Evolutionary conservation across 495 filamentous ascomycete species (phyloP), one percentile per base, ranked within the genome.

Genomic region (Tetracladium marchalianum): DNA sequence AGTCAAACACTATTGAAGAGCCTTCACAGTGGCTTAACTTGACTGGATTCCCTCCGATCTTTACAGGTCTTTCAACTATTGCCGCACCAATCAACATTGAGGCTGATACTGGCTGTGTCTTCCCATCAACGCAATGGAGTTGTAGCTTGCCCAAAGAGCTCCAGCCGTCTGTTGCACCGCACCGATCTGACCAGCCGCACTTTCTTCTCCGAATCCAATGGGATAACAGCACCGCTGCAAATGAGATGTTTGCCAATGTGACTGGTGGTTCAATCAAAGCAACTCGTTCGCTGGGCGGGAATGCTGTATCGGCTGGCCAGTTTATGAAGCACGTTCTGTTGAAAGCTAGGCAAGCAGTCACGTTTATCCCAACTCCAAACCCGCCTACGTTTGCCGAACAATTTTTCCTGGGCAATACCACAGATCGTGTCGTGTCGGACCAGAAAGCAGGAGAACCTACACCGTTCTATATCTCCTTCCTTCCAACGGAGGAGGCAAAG

Each of bases 21-120:
- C 66, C 77, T 49, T 73, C 75, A 4, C 66, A 75, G 31, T 95
- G 84, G 78, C 70, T 93, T 31, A 95, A 93, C 55, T 60, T 94
- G 19, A 93, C 89, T 1, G 79, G 79, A 19, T 94, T 84, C 51
- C 89, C 89, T 31, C 83, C 89, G 0, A 86, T 95, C 46, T 85
- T 84, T 8, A 89, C 84, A 0, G 89, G 89, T 1, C 69, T 93
- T 43, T 69, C 80, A 24, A 93, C 88, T 0, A 72, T 95, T 22
- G 72, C 80, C 2, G 79, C 77, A 2, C 74, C 87, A 2, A 72
- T 81, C 31, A 67, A 78, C 32, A 67, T 73, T 1, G 57, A 67
- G 1, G 64, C 75, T 11, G 70, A 71, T 15, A 75, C 77, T 3
- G 76, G 71, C 4, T 95, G 89, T 50, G 76, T 88, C 18, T 63